phyloP scores from a whole-genome alignment of 768 basidiomycete species.

The Rickenella mellea region DNA sequence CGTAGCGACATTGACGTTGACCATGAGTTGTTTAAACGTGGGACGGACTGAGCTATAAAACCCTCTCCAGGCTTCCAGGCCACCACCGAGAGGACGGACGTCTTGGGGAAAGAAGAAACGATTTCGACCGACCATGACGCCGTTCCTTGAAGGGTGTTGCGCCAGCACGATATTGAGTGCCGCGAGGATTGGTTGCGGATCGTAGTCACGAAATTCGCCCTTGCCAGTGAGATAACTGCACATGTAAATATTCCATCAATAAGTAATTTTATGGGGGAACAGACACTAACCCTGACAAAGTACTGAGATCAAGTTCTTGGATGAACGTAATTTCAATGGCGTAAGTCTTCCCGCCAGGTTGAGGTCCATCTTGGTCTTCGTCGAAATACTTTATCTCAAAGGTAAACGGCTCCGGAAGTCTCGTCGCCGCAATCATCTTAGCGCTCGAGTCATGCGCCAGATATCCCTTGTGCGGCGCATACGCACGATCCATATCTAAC shows the following conservation, averaged over 20 bases:
- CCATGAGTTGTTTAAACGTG: constrained; percentile 37
- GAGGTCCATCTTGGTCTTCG: constrained; percentile 31
- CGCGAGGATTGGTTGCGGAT: constrained; percentile 36
- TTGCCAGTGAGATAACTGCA: constrained; percentile 37
- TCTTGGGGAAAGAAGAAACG: constrained; percentile 51
- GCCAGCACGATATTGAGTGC: constrained; percentile 43
- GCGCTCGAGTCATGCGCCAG: constrained; percentile 40
- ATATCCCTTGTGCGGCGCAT: constrained; percentile 25
- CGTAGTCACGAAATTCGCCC: constrained; percentile 30
- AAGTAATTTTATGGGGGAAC: constrained; percentile 17
- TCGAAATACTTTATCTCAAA: constrained; percentile 33
- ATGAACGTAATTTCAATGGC: constrained; percentile 32
- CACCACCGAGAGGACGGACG: constrained; percentile 30
- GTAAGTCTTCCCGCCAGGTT: constrained; percentile 25
- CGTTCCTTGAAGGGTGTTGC: constrained; percentile 34
- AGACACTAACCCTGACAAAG: constrained; percentile 26
- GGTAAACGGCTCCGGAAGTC: constrained; percentile 30
- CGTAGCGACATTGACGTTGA: constrained; percentile 44
- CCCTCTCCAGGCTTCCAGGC: constrained; percentile 51
- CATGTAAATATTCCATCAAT: constrained; percentile 1
- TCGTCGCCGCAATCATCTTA: constrained; percentile 33
- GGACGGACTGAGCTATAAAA: constrained; percentile 33
- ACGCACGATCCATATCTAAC: constrained; percentile 33
- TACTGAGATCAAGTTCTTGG: constrained; percentile 33
- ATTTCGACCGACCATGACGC: constrained; percentile 56